phyloP scores from a whole-genome alignment of 176 grass and related monocot genomes.

The Paspalum vaginatum region DNA sequence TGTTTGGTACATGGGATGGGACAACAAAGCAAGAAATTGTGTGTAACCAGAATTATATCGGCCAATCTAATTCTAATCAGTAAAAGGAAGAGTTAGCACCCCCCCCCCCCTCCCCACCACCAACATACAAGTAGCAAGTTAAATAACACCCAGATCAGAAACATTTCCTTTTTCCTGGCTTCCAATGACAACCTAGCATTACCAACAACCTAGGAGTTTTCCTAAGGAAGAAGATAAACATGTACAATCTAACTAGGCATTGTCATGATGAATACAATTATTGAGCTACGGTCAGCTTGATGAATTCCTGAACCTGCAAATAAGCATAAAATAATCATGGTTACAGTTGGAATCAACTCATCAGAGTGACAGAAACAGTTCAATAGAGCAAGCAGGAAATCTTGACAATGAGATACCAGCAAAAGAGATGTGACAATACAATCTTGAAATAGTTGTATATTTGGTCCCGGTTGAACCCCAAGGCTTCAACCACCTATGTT shows the following conservation, averaged over 20 bases:
- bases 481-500: background rate
- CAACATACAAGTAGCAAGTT: slow-evolving; percentile 1
- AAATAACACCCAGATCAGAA: background rate
- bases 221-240: slow-evolving; percentile 43
- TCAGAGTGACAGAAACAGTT: slow-evolving; percentile 25
- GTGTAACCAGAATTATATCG: background rate
- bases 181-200: slow-evolving; percentile 19
- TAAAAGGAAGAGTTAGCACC: background rate
- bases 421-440: background rate
- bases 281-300: slow-evolving; percentile 29
- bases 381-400: background rate
- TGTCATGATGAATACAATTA: slow-evolving; percentile 47
- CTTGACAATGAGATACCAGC: background rate
- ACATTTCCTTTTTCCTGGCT: background rate
- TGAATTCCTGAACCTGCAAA: slow-evolving; percentile 42
- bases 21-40: background rate
- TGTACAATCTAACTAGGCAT: slow-evolving; percentile 41
- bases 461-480: background rate
- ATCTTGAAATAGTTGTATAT: background rate
- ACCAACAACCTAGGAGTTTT: slow-evolving; percentile 30
- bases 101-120: background rate
- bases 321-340: slow-evolving; percentile 17
- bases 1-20: background rate
- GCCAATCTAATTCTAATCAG: background rate
- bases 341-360: slow-evolving; percentile 26